Evolutionary conservation across 2,329 filamentous ascomycete species (phyloP), one percentile per base, ranked within the genome.

Genomic region (Colletotrichum graminicola): DNA sequence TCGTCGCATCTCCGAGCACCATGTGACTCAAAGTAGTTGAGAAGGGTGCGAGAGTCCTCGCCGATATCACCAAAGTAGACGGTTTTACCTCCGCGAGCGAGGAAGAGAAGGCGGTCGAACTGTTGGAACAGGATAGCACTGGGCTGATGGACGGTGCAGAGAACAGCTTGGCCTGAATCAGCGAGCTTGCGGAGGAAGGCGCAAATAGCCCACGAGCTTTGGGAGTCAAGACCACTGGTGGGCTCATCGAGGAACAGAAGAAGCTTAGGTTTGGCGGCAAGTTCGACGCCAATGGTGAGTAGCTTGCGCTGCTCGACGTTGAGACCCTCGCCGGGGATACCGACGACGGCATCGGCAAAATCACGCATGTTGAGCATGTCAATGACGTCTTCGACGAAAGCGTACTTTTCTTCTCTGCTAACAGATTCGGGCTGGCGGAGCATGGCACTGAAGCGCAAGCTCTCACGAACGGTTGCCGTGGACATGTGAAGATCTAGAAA

Each of bases 31-130:
- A 95, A 94, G 78, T 92, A 92, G 51, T 84, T 81, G 1, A 89
- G 84, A 61, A 93, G 79, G 0, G 82, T 88, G 3, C 81, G 80
- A 0, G 89, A 91, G 73, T 90, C 86, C 0, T 86, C 76, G 0
- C 91, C 91, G 51, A 93, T 89, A 2, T 91, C 84, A 10, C 91
- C 91, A 78, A 92, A 92, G 76, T 93, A 93, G 0, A 92, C 89
- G 0, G 90, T 92, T 76, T 85, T 89, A 1, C 91, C 91, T 47
- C 91, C 91, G 67, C 83, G 86, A 11, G 89, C 89, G 3, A 93
- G 84, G 79, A 93, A 90, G 0, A 92, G 81, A 2, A 92, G 81
- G 1, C 87, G 86, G 72, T 92, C 90, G 64, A 92, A 88, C 54
- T 84, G 80, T 70, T 85, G 82, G 76, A 89, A 89, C 5, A 89